Evolutionary conservation across 2,329 filamentous ascomycete species (phyloP).

Genomic region (Ophiostoma montium): DNA sequence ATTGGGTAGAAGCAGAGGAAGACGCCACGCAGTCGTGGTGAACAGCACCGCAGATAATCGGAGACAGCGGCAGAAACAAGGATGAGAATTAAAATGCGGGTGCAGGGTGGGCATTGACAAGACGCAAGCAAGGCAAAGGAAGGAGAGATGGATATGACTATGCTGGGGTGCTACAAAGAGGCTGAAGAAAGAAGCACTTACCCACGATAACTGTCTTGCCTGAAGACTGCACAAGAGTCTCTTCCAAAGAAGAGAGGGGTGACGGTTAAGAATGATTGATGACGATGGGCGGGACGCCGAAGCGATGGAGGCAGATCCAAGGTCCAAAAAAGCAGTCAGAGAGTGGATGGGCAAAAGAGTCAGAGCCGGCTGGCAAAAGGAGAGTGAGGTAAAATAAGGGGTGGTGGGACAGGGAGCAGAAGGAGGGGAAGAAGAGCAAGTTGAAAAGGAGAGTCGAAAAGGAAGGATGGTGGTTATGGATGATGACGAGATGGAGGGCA

Average conservation of each 20-base stretch:
- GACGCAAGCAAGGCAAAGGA: too few species aligned
- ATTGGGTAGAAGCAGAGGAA: neutral
- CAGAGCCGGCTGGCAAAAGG: neutral
- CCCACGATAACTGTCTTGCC: neutral
- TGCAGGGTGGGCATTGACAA: too few species aligned
- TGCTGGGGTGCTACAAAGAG: neutral
- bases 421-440: conserved; percentile 2
- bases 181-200: neutral
- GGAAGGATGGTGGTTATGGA: neutral
- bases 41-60: too few species aligned
- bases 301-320: neutral
- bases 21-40: neutral
- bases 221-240: neutral
- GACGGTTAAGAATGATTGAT: neutral
- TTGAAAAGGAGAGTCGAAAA: neutral
- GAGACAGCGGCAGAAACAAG: too few species aligned
- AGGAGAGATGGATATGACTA: neutral
- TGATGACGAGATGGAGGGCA: neutral
- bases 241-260: neutral
- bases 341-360: neutral
- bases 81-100: too few species aligned
- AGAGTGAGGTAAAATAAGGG: neutral
- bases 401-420: conserved; percentile 13
- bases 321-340: neutral
- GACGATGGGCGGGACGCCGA: neutral